Base-by-base conservation (phyloP, 2,329 filamentous ascomycete genomes). In the Dactylellina haptotyla region DNA sequence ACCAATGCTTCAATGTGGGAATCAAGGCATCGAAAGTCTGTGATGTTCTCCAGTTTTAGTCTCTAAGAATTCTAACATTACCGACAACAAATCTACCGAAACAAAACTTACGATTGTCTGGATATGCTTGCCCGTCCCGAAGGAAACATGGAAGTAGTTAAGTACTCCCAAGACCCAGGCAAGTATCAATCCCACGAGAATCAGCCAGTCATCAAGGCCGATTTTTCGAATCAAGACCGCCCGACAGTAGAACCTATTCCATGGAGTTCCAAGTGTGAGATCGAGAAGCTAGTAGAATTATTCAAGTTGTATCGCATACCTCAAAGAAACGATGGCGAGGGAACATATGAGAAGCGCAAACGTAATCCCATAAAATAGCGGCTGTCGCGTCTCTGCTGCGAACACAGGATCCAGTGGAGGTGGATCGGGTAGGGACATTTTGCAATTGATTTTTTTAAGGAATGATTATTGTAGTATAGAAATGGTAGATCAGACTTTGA, bases 141-240 rank as follows among this genome's bases (percentile, higher is more conserved):
- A 67, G n/a, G 75, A 64, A 34, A 75, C 69, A 46, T 77, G 77
- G 48, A 66, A 75, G 39, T 70, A 53, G 9, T 77, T 77, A 28
- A 71, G 62, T 25, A 76, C 50, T 25, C 67, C 76, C 18, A 76
- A 59, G 9, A 71, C 58, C 75, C 75, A 76, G 5, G 74, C 75
- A 18, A 70, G 43, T 12, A 61, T 41, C 66, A 70, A 51, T 57
- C 80, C 77, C 25, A 79, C 34, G 1, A 81, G 50, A 61, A 82
- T 81, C 14, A 82, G 77, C 64, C 78, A 80, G 71, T 82, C 81
- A 77, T 82, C 81, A 26, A 63, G 34, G 9, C 75, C 75, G 12
- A 78, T 43, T 2, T 59, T 77, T 14, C 39, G 57, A 25, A 78
- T 57, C 20, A 77, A 58, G 20, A 71, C 20, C n/a, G 58, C 32